Evolutionary conservation across 23 red algal genomes (phyloP).

Genomic region (Gracilaria domingensis): DNA sequence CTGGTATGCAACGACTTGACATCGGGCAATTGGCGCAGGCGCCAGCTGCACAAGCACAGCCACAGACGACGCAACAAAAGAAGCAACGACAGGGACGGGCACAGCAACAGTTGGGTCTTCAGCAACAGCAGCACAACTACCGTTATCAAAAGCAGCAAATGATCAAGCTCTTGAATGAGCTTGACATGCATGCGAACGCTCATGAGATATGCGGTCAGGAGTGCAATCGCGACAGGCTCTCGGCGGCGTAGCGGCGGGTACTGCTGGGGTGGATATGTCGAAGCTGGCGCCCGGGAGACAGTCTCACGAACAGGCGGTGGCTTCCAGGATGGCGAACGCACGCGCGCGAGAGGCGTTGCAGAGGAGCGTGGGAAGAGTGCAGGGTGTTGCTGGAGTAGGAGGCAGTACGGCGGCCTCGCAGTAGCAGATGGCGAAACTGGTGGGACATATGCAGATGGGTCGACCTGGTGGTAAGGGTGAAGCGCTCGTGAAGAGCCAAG

Average conservation of each 20-base stretch:
- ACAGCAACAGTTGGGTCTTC: not conserved
- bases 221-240: not conserved
- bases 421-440: not conserved
- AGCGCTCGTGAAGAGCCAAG: not conserved
- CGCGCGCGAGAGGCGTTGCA: not conserved
- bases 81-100: not conserved
- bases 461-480: not conserved
- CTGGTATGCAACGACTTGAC: not conserved
- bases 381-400: not conserved
- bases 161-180: not conserved
- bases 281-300: not conserved
- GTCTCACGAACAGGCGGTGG: not conserved
- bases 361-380: not conserved
- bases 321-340: not conserved
- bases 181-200: slow-evolving; percentile 6
- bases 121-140: not conserved
- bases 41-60: not conserved
- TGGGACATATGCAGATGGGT: not conserved
- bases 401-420: not conserved
- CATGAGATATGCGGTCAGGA: not conserved
- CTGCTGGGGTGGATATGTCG: slow-evolving; percentile 10
- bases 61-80: not conserved
- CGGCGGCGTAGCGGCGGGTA: not conserved
- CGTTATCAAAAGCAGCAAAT: not conserved
- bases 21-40: not conserved